These are phyloP conservation scores for Alternaria rosae DNA, from an alignment of 2,329 filamentous ascomycete species.

Conservation along the genomic window DNA sequence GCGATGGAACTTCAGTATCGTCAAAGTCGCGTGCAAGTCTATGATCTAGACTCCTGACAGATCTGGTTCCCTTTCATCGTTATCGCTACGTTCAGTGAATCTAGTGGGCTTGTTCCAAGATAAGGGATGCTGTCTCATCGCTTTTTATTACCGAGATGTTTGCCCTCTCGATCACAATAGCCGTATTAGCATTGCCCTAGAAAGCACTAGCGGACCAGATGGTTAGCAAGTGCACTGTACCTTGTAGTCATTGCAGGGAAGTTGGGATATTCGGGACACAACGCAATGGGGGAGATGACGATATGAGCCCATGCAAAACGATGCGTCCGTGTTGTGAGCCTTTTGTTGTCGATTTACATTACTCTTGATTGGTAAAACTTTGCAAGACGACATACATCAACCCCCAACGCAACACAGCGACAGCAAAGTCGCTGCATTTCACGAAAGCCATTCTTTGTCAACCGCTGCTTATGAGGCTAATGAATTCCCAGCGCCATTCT, in stretches of 20 bases:
- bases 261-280: not conserved
- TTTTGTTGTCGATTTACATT: not conserved
- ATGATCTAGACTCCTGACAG: not conserved
- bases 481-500: constrained; percentile 26
- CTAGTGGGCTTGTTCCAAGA: not conserved
- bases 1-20: constrained; percentile 48
- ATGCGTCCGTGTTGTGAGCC: not conserved
- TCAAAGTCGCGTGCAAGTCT: constrained; percentile 8
- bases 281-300: not conserved
- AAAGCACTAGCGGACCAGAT: not conserved
- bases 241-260: not conserved
- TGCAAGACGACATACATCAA: not conserved
- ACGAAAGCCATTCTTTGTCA: not conserved
- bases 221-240: not conserved
- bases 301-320: not conserved
- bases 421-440: not conserved
- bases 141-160: not conserved
- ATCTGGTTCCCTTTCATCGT: not conserved
- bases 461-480: constrained; percentile 9
- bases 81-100: not conserved
- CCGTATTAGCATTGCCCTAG: not conserved
- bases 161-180: not conserved
- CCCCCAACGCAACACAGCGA: not conserved
- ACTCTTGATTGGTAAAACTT: not conserved
- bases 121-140: not conserved